Evolutionary conservation across 78 protist genomes (phyloP).

Genomic region (Polysphondylium violaceum): DNA sequence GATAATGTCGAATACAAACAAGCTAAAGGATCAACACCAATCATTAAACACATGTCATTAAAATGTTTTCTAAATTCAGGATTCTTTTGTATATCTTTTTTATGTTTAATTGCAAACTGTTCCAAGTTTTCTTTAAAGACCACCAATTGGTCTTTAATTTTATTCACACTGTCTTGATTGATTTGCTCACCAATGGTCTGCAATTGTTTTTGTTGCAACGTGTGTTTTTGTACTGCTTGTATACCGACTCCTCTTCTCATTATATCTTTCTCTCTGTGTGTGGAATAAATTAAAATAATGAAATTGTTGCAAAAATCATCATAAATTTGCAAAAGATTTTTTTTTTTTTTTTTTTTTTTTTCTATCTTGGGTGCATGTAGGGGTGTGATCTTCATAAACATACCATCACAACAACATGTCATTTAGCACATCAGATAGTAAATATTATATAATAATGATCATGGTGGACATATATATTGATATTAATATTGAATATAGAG

Average conservation of each 20-base stretch:
- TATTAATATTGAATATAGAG: too few species aligned
- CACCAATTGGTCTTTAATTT: conserved; percentile 82
- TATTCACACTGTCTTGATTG: conserved; percentile 34
- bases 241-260: conserved; percentile 88
- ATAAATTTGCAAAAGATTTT: too few species aligned
- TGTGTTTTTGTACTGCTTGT: conserved; percentile 63
- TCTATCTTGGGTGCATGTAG: too few species aligned
- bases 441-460: too few species aligned
- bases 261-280: too few species aligned
- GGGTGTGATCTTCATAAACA: too few species aligned
- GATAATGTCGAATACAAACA: conserved; percentile 36
- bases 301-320: too few species aligned
- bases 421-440: too few species aligned
- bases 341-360: too few species aligned
- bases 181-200: conserved; percentile 81
- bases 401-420: too few species aligned
- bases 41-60: conserved; percentile 91
- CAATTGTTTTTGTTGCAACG: conserved; percentile 66
- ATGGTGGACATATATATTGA: too few species aligned
- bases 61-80: conserved; percentile 94
- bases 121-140: conserved; percentile 86
- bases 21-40: conserved; percentile 97
- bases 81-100: conserved; percentile 84
- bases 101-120: conserved; percentile 92
- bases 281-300: too few species aligned